phyloP scores from a whole-genome alignment of 345 rosid genomes.

The Populus pruinosa region DNA sequence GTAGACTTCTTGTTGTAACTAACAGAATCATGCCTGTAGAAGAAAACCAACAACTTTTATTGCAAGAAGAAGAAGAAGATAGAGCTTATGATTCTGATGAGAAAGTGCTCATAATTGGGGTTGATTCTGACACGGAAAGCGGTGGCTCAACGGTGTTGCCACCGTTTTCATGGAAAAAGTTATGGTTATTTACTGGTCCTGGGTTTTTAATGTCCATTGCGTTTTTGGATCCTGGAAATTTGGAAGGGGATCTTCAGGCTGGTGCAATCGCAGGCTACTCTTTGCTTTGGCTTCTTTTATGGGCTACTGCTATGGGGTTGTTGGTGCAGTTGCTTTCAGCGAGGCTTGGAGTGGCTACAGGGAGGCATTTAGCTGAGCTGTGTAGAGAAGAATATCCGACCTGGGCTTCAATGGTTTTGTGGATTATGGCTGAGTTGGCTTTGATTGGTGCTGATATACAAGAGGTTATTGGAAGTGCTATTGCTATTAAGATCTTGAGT shows the following conservation, averaged over 20 bases:
- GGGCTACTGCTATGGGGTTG: conserved; percentile 96
- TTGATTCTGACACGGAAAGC: conserved; percentile 33
- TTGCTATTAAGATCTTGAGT: conserved; percentile 77
- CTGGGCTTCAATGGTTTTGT: conserved; percentile 72
- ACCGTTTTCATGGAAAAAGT: conserved; percentile 85
- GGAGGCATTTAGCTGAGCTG: conserved; percentile 86
- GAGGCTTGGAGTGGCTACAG: conserved; percentile 89
- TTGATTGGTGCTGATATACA: conserved; percentile 92
- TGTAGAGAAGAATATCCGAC: conserved; percentile 86
- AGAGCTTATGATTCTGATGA: conserved; percentile 67
- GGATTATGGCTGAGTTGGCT: conserved; percentile 94
- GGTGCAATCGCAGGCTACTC: conserved; percentile 97
- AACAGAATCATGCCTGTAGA: neutral
- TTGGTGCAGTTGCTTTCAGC: conserved; percentile 84
- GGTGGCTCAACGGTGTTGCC: conserved; percentile 37
- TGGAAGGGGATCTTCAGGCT: conserved; percentile 93
- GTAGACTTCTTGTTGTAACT: neutral
- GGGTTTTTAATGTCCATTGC: conserved; percentile 95
- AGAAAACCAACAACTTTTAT: conserved; percentile 29
- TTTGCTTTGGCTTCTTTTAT: conserved; percentile 76
- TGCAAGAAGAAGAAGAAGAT: conserved; percentile 44
- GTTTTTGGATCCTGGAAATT: conserved; percentile 88
- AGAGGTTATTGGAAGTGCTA: conserved; percentile 93
- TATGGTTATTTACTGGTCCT: conserved; percentile 93
- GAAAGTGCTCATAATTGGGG: conserved; percentile 59